Evolutionary conservation across 202 grass and related monocot species (phyloP).

Genomic region (Schoenoplectus triqueter): DNA sequence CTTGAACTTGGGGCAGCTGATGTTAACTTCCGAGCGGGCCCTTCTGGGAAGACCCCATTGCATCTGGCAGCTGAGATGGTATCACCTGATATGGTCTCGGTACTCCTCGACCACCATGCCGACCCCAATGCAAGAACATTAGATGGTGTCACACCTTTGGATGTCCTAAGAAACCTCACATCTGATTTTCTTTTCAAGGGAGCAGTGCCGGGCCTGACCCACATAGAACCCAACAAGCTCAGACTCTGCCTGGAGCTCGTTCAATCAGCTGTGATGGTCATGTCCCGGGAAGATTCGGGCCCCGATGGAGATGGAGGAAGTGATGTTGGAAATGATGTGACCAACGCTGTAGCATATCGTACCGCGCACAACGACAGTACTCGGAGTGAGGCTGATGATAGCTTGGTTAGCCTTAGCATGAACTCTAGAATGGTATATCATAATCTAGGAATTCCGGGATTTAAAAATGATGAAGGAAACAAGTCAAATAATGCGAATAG

Average conservation of each 20-base stretch:
- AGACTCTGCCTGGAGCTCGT: conserved; percentile 95
- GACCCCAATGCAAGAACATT: conserved; percentile 89
- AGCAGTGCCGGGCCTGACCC: conserved; percentile 82
- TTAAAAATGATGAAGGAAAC: conserved; percentile 51
- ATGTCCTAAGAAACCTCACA: conserved; percentile 88
- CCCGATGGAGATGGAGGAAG: conserved; percentile 29
- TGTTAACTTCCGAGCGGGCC: conserved; percentile 78
- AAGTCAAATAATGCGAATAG: conserved; percentile 51
- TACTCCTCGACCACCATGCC: conserved; percentile 96
- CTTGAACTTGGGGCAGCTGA: conserved; percentile 98
- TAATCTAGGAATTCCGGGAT: conserved; percentile 74
- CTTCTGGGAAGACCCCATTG: conserved; percentile 76
- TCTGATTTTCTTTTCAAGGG: conserved; percentile 99
- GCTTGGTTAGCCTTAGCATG: conserved; percentile 90
- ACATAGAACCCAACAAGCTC: conserved; percentile 98
- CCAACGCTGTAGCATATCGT: conserved; percentile 28
- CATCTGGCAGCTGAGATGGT: conserved; percentile 96
- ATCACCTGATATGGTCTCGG: conserved; percentile 93
- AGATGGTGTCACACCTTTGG: conserved; percentile 77
- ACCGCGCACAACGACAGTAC: conserved; percentile 43
- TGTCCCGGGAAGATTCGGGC: conserved; percentile 69
- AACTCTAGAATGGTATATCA: conserved; percentile 95
- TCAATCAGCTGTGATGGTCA: conserved; percentile 85
- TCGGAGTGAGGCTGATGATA: conserved; percentile 55
- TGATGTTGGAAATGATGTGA: conserved; percentile 34